Evolutionary conservation across 352 stramenopile genomes (phyloP), one percentile per base, ranked within the genome.

Genomic region (Phytophthora vignae): DNA sequence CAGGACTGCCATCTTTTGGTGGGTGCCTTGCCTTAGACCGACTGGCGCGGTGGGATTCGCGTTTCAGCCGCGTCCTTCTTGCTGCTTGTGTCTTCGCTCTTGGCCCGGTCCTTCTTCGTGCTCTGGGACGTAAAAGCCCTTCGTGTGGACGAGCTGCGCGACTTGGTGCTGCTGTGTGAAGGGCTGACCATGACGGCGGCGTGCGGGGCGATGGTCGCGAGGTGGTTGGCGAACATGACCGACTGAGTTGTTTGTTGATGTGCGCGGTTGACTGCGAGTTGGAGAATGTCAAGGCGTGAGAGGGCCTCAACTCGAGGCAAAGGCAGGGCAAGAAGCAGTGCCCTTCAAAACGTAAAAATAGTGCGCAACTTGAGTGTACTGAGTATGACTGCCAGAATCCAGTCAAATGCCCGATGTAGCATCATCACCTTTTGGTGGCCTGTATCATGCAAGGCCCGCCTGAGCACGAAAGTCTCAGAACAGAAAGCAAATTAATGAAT

Each of bases 191-290:
- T 55, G 40, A 72, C 63, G 31, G 64, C 56, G 42, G 60, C 71
- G 33, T 77, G 66, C 15, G 65, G 65, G 12, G 71, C 74, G 64
- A 81, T 71, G 22, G 74, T 78, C 17, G 74, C 49, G 58, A 81
- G 71, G 42, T 81, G 74, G 29, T 75, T 78, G 27, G 66, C 38
- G 55, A 81, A 81, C 74, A 78, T 81, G 15, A 12, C 22, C 22
- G 11, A 36, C 55, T 14, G 56, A n/a, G 33, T 17, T 63, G 25
- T 48, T 19, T 2, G 55, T 53, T 52, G 15, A 53, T 54, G 15
- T 17, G 14, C 11, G 36, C 21, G 11, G 22, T 38, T 4, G 64
- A 46, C 11, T 25, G 64, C 27, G n/a, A 66, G 59, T 73, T 78
- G 10, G 57, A 71, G 50, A 79, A 71, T 79, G 71, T 72, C 40